Conservation (phyloP, 2,329 filamentous ascomycete species). For the Cucurbitaria berberidis region DNA sequence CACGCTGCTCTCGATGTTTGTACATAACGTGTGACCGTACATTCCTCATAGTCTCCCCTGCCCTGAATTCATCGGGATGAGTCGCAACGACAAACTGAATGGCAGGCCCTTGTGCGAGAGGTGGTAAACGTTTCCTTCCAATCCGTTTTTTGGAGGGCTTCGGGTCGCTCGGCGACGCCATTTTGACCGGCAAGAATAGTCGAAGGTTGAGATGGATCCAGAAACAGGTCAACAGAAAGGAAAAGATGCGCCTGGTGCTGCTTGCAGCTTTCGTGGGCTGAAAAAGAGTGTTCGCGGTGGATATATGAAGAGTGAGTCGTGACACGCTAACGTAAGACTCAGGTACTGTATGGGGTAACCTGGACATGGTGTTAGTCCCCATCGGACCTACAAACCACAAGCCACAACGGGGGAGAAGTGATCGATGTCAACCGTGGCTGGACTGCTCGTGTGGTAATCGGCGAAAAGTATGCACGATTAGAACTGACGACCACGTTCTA, state of each 20-base stretch:
- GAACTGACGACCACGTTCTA: not conserved
- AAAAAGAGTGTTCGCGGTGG: not conserved
- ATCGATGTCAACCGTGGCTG: constrained; percentile 1
- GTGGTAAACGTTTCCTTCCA: constrained; percentile 40
- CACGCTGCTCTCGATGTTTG: constrained; percentile 36
- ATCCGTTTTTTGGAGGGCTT: constrained; percentile 32
- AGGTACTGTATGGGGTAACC: constrained; percentile 13
- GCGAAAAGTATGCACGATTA: not conserved
- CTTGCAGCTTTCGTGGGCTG: constrained; percentile 6
- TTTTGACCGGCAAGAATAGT: constrained; percentile 6
- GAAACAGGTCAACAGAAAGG: not conserved
- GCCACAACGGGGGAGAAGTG: constrained; percentile 12
- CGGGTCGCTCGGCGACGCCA: constrained; percentile 30
- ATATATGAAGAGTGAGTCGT: constrained; percentile 4
- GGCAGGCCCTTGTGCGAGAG: constrained; percentile 39
- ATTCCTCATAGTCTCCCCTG: constrained; percentile 40
- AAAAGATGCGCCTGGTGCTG: constrained; percentile 1
- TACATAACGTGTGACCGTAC: constrained; percentile 49
- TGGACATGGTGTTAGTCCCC: constrained; percentile 4
- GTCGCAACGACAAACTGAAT: constrained; percentile 44
- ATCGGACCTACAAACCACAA: constrained; percentile 12
- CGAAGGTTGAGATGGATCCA: not conserved
- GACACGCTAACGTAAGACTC: constrained; percentile 12
- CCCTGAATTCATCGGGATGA: constrained; percentile 44
- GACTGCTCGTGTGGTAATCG: constrained; percentile 1